phyloP scores from a whole-genome alignment of 331 rosid genomes.

The Dryas integrifolia region DNA sequence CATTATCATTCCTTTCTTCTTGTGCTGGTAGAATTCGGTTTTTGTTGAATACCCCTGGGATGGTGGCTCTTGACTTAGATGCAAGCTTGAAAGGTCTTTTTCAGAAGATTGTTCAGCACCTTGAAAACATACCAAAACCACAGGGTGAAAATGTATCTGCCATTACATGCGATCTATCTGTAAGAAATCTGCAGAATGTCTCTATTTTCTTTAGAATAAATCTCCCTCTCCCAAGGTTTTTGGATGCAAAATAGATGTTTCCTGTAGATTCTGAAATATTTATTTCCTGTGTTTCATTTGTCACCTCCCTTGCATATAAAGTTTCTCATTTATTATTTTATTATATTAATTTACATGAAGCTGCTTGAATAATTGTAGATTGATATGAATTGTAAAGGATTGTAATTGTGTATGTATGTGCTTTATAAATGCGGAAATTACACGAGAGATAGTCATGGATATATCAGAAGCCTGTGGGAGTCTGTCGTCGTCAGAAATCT shows the following conservation, averaged over 20 bases:
- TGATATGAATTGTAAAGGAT: neutral
- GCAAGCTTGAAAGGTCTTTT: conserved; percentile 70
- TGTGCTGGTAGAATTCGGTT: conserved; percentile 93
- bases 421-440: neutral
- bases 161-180: conserved; percentile 77
- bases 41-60: conserved; percentile 91
- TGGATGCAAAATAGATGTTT: neutral
- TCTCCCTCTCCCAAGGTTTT: neutral
- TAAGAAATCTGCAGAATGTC: conserved; percentile 34
- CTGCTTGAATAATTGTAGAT: neutral
- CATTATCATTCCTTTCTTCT: conserved; percentile 89
- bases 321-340: neutral
- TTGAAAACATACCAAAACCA: conserved; percentile 90
- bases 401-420: too few relatives aligned
- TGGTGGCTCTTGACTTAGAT: conserved; percentile 98
- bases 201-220: conserved; percentile 6
- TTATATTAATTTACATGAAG: neutral
- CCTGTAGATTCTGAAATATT: neutral
- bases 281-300: neutral
- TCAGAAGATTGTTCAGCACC: conserved; percentile 78
- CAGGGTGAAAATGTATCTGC: conserved; percentile 92
- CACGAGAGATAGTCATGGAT: neutral
- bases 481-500: too few relatives aligned
- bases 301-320: conserved; percentile 10
- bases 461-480: neutral